A percentile compares a stretch with the other conserved stretches of the same genome.
Conservation (phyloP, 306 rosid genomes). For the Coriaria nepalensis region DNA sequence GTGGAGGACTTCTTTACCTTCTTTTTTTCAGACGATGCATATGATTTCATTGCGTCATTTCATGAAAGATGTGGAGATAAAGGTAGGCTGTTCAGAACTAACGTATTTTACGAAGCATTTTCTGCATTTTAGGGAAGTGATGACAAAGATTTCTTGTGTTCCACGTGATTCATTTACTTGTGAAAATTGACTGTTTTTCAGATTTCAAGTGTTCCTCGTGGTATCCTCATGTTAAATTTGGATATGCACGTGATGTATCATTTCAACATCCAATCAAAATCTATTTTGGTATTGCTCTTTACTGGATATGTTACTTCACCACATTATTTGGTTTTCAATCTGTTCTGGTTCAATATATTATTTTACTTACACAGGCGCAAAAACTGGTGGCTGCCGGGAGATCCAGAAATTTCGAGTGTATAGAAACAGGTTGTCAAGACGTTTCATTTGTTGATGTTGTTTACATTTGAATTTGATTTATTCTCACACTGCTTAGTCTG, state of each 20-base stretch:
- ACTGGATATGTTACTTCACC: constrained; percentile 12
- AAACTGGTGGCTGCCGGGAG: constrained; percentile 73
- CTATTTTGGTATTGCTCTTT: constrained; percentile 56
- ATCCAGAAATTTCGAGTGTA: constrained; percentile 60
- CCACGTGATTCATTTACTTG: constrained; percentile 5
- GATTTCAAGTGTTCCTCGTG: constrained; percentile 59
- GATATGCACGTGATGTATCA: constrained; percentile 65
- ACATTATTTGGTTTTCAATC: constrained; percentile 2
- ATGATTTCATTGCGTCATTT: constrained; percentile 43
- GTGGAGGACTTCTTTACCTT: constrained; percentile 72
- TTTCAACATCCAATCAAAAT: constrained; percentile 93
- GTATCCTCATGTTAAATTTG: constrained; percentile 54
- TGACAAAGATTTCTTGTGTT: constrained; percentile 5
- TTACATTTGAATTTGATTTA: neutral
- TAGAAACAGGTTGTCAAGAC: constrained; percentile 46
- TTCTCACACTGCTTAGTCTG: too few species aligned
- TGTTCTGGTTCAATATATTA: neutral
- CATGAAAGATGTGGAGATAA: constrained; percentile 77
- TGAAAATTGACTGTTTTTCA: constrained; percentile 24
- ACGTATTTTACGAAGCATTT: constrained; percentile 8
- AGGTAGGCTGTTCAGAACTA: constrained; percentile 35
- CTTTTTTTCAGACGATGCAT: constrained; percentile 60
- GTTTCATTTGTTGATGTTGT: neutral
- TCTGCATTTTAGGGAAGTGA: constrained; percentile 4
- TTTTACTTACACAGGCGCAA: constrained; percentile 54